Percentiles rank a stretch among this genome's conserved stretches.
phyloP scores from a whole-genome alignment of 139 green algal genomes.

The Coccomyxa sp. region DNA sequence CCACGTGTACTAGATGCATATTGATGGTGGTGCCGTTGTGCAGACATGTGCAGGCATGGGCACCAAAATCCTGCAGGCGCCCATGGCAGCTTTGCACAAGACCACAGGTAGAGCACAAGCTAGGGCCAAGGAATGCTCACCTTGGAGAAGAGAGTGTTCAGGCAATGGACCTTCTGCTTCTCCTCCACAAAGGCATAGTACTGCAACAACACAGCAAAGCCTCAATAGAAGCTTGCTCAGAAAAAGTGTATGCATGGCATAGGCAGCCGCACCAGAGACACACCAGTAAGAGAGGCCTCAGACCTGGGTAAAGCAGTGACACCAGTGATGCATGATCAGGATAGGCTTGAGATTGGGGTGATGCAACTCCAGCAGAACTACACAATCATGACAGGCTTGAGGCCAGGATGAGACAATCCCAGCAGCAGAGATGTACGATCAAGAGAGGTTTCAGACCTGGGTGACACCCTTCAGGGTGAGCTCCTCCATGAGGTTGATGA shows the following conservation, averaged over 20 bases:
- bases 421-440: too few species aligned
- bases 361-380: too few species aligned
- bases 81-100: not conserved
- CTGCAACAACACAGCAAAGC: slow-evolving; percentile 40
- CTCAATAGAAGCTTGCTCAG: not conserved
- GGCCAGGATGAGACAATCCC: slow-evolving; percentile 19
- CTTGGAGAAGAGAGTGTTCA: slow-evolving; percentile 96
- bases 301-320: too few species aligned
- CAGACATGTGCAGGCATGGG: not conserved
- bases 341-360: too few species aligned
- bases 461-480: slow-evolving; percentile 97
- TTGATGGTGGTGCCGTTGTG: too few species aligned
- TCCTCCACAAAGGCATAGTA: slow-evolving; percentile 99
- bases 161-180: slow-evolving; percentile 93
- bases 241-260: not conserved
- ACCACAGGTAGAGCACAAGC: not conserved
- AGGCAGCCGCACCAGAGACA: not conserved
- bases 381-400: too few species aligned
- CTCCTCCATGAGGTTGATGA: slow-evolving; percentile 99
- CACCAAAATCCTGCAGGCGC: not conserved
- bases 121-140: slow-evolving; percentile 35
- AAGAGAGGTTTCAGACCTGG: slow-evolving; percentile 28
- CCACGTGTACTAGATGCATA: not conserved
- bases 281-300: too few species aligned
- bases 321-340: too few species aligned